phyloP scores from a whole-genome alignment of 2,329 filamentous ascomycete genomes.

The Coniella vitis region DNA sequence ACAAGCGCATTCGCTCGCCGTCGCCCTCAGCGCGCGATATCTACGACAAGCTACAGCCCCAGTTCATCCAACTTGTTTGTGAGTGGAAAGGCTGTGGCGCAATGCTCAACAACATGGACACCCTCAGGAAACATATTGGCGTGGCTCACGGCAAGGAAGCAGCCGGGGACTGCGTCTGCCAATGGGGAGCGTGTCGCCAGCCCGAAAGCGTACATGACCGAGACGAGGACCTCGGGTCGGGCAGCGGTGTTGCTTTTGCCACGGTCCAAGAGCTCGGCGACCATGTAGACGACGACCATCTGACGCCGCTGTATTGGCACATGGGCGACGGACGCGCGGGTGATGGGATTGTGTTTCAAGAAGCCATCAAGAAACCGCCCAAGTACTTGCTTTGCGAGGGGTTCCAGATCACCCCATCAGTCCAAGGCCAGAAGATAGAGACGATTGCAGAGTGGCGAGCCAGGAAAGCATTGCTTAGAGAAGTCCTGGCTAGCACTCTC shows the following conservation, averaged over 20 bases:
- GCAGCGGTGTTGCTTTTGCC: no score
- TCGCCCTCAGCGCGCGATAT: conserved; percentile 1
- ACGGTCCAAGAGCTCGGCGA: neutral
- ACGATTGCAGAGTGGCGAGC: neutral
- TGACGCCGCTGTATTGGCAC: neutral
- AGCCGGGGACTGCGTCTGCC: neutral
- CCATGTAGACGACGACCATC: neutral
- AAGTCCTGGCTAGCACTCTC: neutral
- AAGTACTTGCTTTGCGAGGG: neutral
- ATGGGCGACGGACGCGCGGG: conserved; percentile 1
- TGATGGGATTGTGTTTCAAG: neutral
- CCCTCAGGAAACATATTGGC: conserved; percentile 2
- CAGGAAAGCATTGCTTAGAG: neutral
- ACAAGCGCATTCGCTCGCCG: neutral
- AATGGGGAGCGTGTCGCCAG: neutral
- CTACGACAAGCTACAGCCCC: conserved; percentile 1
- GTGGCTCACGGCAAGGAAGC: conserved; percentile 2
- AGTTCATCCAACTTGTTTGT: neutral
- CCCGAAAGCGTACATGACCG: neutral
- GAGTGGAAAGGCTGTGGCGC: conserved; percentile 6
- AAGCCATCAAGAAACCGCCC: neutral
- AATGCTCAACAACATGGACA: conserved; percentile 3
- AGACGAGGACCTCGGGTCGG: neutral
- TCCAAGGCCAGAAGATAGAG: neutral
- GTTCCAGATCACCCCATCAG: neutral